Evolutionary conservation across 352 stramenopile genomes (phyloP), one percentile per base, ranked within the genome.

Genomic region (Phytopythium chamaehyphon): DNA sequence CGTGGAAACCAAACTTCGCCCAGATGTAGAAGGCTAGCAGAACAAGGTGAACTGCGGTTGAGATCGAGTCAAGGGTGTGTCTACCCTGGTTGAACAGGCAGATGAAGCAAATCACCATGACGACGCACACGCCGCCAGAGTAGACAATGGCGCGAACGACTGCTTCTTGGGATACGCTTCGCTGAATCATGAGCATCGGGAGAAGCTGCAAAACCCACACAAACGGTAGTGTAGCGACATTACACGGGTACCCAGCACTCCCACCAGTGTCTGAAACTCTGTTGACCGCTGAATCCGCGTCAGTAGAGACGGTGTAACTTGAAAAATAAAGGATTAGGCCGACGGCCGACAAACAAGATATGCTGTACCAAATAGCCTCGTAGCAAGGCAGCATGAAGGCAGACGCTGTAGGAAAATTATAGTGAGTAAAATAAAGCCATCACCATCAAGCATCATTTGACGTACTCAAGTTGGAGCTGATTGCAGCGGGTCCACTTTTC

Each of bases 341-440:
- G 44, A 66, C 48, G 19, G 67, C 44, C 11, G 78, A 80, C 6
- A 95, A 51, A 0, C 72, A 57, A 6, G 72, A 67, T 46, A 95
- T 87, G 10, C 64, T 87, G 59, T 95, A 95, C 84, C 80, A 95
- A 18, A 95, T 84, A 21, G 72, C 57, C 58, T 90, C 84, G 40
- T 91, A 95, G 51, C 84, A 93, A 7, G 84, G 84, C n/a, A 95
- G 61, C 77, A 95, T 91, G 52, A 95, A 95, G 2, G 76, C 79
- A 48, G 81, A 86, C 15, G 81, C 79, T 90, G 48, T 57, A 11
- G 11, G 36, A 11, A 28, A 51, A 69, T 18, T 39, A 1, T 55
- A 10, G 39, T 42, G 40, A 51, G 28, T 47, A 47, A 37, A 36
- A 36, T 18, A 14, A 19, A 18, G 31, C 15, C 18, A 23, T 23